Evolutionary conservation across 2,329 filamentous ascomycete genomes (phyloP).

Genomic region (Dactylellina parvicollis): DNA sequence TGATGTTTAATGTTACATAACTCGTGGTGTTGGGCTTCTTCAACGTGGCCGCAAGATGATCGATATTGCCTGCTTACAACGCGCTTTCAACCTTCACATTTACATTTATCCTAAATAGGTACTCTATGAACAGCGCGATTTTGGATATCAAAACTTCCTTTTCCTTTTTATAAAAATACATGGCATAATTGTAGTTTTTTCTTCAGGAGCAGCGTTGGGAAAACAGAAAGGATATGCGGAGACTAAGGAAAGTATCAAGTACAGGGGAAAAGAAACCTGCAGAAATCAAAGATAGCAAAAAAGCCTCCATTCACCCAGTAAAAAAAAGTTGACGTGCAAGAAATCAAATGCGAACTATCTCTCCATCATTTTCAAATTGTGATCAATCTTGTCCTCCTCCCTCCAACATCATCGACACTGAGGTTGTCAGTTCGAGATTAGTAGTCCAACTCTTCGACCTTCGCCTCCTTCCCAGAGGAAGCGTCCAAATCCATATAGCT

Average conservation of each 20-base stretch:
- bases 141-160: constrained; percentile 2
- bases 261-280: constrained; percentile 4
- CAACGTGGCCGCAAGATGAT: constrained; percentile 49
- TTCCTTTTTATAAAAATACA: constrained; percentile 39
- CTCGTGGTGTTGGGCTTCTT: constrained; percentile 8
- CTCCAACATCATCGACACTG: constrained; percentile 14
- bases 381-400: constrained; percentile 12
- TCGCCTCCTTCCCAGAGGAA: constrained; percentile 71
- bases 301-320: constrained; percentile 33
- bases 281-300: constrained; percentile 13
- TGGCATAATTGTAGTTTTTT: constrained; percentile 8
- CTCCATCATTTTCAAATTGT: background rate
- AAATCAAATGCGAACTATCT: constrained; percentile 12
- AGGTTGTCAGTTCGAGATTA: too few species aligned
- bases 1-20: background rate
- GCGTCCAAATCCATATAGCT: constrained; percentile 98
- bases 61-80: constrained; percentile 30
- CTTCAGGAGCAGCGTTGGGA: background rate
- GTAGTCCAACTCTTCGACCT: constrained; percentile 87
- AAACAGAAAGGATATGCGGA: constrained; percentile 2
- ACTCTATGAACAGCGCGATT: background rate
- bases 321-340: background rate
- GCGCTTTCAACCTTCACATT: background rate
- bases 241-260: constrained; percentile 10
- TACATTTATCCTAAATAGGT: background rate